Evolutionary conservation across 2,329 filamentous ascomycete species (phyloP).

Genomic region (Alternaria angustiovoidea): DNA sequence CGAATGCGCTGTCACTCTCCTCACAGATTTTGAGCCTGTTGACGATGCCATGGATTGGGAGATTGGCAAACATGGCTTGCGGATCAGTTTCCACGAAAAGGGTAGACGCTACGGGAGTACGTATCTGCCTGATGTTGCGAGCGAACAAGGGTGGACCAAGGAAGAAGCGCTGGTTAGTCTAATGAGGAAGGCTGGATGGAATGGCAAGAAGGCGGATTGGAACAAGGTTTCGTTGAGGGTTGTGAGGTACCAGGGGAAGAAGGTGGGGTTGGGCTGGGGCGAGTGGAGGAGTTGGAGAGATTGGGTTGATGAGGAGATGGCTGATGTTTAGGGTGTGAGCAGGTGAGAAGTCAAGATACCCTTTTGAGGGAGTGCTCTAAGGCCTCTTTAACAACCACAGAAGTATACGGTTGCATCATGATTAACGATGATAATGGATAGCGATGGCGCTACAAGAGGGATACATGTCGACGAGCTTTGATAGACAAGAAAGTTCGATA

Average conservation of each 20-base stretch:
- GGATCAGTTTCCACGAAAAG: constrained; percentile 82
- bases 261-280: constrained; percentile 72
- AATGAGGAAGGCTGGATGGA: constrained; percentile 95
- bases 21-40: constrained; percentile 84
- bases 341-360: neutral
- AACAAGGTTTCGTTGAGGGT: constrained; percentile 79
- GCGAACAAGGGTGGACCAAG: constrained; percentile 93
- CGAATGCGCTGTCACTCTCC: constrained; percentile 71
- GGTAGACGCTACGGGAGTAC: constrained; percentile 81
- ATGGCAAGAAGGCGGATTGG: constrained; percentile 73
- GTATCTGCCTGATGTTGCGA: constrained; percentile 89
- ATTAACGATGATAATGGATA: neutral
- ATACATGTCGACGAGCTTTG: neutral
- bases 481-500: neutral
- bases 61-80: constrained; percentile 83
- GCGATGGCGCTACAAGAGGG: neutral
- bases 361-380: no score
- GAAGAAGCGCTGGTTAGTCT: constrained; percentile 89
- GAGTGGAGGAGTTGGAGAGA: constrained; percentile 83
- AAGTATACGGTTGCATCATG: constrained; percentile 1
- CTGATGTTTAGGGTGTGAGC: constrained; percentile 5
- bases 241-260: constrained; percentile 86
- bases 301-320: constrained; percentile 65
- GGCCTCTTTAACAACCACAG: neutral
- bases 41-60: constrained; percentile 82